These are phyloP conservation scores for Debaryomycetaceae sp. DNA, from an alignment of 1,139 yeast species.

Conservation along the genomic window DNA sequence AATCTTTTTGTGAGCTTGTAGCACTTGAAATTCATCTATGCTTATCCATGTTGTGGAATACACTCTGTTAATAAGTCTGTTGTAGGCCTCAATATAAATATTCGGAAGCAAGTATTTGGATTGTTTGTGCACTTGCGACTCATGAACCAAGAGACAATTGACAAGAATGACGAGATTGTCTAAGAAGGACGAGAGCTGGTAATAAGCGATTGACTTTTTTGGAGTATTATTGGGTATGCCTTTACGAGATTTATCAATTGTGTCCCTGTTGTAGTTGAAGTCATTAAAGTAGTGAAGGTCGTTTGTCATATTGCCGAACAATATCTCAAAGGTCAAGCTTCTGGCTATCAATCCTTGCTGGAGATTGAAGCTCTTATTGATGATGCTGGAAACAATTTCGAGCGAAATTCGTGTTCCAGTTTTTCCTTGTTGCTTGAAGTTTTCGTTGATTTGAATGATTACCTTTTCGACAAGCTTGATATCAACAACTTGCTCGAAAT, in stretches of 20 bases:
- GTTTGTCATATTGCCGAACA: constrained; percentile 29
- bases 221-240: constrained; percentile 20
- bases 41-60: constrained; percentile 25
- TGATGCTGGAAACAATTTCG: constrained; percentile 22
- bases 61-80: constrained; percentile 21
- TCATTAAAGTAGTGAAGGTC: constrained; percentile 37
- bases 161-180: constrained; percentile 15
- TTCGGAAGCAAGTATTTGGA: constrained; percentile 14
- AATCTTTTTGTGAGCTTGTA: constrained; percentile 21
- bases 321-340: constrained; percentile 24
- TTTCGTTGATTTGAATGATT: constrained; percentile 30
- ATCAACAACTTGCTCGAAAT: constrained; percentile 7
- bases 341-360: constrained; percentile 17
- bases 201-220: constrained; percentile 19
- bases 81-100: constrained; percentile 22
- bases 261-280: constrained; percentile 22
- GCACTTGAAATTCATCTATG: constrained; percentile 8
- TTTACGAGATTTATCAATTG: constrained; percentile 10
- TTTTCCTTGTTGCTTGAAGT: constrained; percentile 16
- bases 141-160: constrained; percentile 20
- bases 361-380: constrained; percentile 16
- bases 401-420: constrained; percentile 18
- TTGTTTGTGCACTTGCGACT: constrained; percentile 11
- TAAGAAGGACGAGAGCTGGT: constrained; percentile 18
- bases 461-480: constrained; percentile 29